These are phyloP conservation scores for Exophiala lecanii-corni DNA, from an alignment of 2,329 filamentous ascomycete genomes.

Conservation along the genomic window DNA sequence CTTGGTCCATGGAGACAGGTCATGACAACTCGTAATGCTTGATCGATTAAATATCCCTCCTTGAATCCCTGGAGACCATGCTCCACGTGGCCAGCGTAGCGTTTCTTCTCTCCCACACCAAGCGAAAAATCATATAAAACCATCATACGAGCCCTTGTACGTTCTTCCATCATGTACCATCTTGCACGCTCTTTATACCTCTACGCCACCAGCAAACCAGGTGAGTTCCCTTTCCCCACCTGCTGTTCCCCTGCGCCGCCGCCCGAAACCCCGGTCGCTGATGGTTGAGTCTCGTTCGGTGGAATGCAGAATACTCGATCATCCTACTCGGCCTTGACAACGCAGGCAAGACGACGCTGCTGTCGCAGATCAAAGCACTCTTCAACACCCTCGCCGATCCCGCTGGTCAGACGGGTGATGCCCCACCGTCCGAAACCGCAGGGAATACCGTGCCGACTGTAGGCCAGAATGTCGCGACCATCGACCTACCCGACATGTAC, in stretches of 20 bases:
- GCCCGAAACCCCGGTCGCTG: too few species aligned
- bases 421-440: conserved; percentile 56
- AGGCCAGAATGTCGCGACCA: conserved; percentile 91
- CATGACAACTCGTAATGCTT: too few species aligned
- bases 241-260: too few species aligned
- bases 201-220: conserved; percentile 95
- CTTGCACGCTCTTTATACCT: conserved; percentile 91
- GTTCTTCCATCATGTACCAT: conserved; percentile 69
- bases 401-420: conserved; percentile 34
- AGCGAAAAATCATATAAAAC: too few species aligned
- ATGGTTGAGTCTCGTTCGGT: too few species aligned
- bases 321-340: conserved; percentile 97
- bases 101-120: conserved; percentile 4
- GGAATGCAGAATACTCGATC: conserved; percentile 93
- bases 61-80: conserved; percentile 11
- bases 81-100: conserved; percentile 16
- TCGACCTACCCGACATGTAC: conserved; percentile 89
- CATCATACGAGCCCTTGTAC: background rate
- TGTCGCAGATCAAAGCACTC: conserved; percentile 90
- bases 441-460: conserved; percentile 91
- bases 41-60: too few species aligned
- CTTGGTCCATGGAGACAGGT: too few species aligned
- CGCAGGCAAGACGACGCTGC: conserved; percentile 95
- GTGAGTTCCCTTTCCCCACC: conserved; percentile 44
- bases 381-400: conserved; percentile 55